phyloP scores from a whole-genome alignment of 495 filamentous ascomycete species.

The Chaetomium cochliodes region DNA sequence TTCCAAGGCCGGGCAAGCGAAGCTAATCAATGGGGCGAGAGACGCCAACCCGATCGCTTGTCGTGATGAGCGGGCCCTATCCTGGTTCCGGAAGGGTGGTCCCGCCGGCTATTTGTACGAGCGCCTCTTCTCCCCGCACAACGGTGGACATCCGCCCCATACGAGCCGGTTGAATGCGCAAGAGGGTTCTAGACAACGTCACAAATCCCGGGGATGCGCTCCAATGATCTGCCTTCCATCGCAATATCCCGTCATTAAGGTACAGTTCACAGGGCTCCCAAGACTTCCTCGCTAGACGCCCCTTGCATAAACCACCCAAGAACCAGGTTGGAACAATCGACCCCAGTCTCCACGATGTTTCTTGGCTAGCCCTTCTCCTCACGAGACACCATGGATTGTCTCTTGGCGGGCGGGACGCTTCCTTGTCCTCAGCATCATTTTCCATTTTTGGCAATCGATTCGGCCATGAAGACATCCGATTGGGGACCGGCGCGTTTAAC shows the following conservation, averaged over 20 bases:
- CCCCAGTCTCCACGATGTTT: background rate
- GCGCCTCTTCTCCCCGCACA: background rate
- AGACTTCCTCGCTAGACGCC: background rate
- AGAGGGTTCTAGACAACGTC: background rate
- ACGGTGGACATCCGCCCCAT: background rate
- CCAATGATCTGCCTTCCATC: conserved; percentile 8
- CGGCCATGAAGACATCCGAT: background rate
- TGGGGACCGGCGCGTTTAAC: background rate
- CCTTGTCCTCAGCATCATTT: background rate
- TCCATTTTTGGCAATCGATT: background rate
- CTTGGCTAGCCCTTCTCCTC: background rate
- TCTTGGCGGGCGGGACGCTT: background rate
- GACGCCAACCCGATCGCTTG: conserved; percentile 1
- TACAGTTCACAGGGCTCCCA: background rate
- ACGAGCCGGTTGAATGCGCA: conserved; percentile 8
- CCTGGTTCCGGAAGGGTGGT: background rate
- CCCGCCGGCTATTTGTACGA: conserved; percentile 16
- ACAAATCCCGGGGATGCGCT: conserved; percentile 9
- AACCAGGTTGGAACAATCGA: conserved; percentile 1
- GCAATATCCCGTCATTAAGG: background rate
- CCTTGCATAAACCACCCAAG: conserved; percentile 7
- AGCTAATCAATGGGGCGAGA: background rate
- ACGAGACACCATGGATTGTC: background rate
- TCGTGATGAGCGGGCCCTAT: background rate
- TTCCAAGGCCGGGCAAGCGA: background rate